A percentile compares a stretch with the other conserved stretches of the same genome.
Evolutionary conservation across 2,329 filamentous ascomycete species (phyloP).

Genomic region (Aureobasidium namibiae): DNA sequence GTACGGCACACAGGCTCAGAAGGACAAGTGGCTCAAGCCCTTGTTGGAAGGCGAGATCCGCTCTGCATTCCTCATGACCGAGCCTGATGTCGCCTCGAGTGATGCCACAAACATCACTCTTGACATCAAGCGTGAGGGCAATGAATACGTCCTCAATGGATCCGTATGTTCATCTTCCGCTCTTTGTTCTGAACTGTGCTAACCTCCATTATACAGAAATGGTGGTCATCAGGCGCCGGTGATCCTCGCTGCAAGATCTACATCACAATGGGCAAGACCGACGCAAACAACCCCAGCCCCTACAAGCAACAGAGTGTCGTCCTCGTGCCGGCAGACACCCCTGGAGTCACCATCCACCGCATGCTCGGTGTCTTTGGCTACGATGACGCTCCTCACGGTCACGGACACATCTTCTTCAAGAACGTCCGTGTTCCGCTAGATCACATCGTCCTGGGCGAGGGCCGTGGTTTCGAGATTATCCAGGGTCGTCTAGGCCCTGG

Average conservation of each 20-base stretch:
- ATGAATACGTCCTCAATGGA: conserved; percentile 87
- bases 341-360: conserved; percentile 84
- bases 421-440: conserved; percentile 79
- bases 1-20: conserved; percentile 43
- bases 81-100: conserved; percentile 43
- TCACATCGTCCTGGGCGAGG: conserved; percentile 86
- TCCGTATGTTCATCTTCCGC: conserved; percentile 46
- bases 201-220: conserved; percentile 58
- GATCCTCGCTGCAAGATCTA: conserved; percentile 89
- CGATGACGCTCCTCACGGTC: conserved; percentile 96
- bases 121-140: conserved; percentile 70
- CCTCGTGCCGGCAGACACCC: conserved; percentile 70
- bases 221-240: conserved; percentile 96
- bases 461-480: conserved; percentile 95
- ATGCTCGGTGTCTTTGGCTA: conserved; percentile 94
- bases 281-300: conserved; percentile 62
- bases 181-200: not conserved
- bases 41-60: conserved; percentile 41
- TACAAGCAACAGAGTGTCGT: conserved; percentile 93
- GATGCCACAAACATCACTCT: conserved; percentile 49
- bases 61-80: conserved; percentile 45
- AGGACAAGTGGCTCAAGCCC: conserved; percentile 42
- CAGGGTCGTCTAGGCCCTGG: conserved; percentile 93
- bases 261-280: conserved; percentile 92
- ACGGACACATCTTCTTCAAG: conserved; percentile 83